Conservation (phyloP, 805 yeast genomes). For the Yarrowia alimentaria region DNA sequence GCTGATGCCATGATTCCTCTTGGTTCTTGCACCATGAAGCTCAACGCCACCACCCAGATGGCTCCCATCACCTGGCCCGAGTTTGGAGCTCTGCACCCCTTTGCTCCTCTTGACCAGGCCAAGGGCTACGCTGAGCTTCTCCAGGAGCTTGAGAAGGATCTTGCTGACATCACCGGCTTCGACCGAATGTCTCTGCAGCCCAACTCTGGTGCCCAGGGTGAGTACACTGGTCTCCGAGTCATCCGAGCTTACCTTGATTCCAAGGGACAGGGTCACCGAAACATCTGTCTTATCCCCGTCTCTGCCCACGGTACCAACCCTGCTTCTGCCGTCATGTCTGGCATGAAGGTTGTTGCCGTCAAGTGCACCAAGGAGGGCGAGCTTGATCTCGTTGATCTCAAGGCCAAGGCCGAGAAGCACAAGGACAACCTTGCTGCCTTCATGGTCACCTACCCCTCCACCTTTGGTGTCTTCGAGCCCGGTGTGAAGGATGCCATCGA, state of each 20-base stretch:
- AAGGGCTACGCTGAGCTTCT: conserved; percentile 77
- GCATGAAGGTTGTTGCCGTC: conserved; percentile 87
- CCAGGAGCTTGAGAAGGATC: conserved; percentile 72
- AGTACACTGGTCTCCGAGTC: conserved; percentile 87
- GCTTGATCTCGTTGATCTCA: conserved; percentile 74
- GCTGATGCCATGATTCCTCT: conserved; percentile 97
- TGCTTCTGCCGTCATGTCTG: conserved; percentile 97
- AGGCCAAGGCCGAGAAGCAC: conserved; percentile 67
- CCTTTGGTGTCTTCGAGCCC: conserved; percentile 95
- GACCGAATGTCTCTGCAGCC: conserved; percentile 91
- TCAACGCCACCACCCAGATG: conserved; percentile 95
- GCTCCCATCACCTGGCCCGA: conserved; percentile 93
- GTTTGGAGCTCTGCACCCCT: conserved; percentile 84
- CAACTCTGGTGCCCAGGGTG: conserved; percentile 98
- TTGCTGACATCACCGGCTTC: conserved; percentile 91
- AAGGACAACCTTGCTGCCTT: conserved; percentile 74
- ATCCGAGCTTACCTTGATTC: conserved; percentile 73
- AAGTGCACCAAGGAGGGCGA: conserved; percentile 85
- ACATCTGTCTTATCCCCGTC: conserved; percentile 91
- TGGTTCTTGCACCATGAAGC: conserved; percentile 98
- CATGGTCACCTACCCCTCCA: conserved; percentile 97
- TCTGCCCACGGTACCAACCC: conserved; percentile 99
- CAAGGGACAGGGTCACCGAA: conserved; percentile 68
- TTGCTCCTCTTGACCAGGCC: conserved; percentile 88
- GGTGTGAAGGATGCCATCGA: conserved; percentile 81